A percentile compares a stretch with the other conserved stretches of the same genome.
phyloP scores from a whole-genome alignment of 768 basidiomycete genomes.

The Tylopilus rubrobrunneus region DNA sequence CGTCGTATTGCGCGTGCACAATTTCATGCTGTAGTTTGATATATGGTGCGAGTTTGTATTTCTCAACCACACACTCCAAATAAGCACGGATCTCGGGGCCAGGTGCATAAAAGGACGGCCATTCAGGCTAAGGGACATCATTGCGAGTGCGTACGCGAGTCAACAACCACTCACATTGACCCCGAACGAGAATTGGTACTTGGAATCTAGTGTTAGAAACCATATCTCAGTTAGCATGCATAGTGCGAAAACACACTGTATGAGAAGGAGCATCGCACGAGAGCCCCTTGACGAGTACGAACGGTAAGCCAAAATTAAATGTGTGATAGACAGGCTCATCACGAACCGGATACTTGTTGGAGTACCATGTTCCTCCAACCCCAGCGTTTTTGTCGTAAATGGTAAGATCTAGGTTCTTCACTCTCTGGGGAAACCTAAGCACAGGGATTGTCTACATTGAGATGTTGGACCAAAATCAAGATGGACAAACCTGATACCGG shows the following conservation, averaged over 20 bases:
- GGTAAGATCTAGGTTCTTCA: constrained; percentile 50
- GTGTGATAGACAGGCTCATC: background rate
- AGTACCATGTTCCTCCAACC: constrained; percentile 61
- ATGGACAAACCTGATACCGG: constrained; percentile 46
- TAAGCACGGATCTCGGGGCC: constrained; percentile 58
- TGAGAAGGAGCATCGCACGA: constrained; percentile 63
- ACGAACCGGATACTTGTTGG: constrained; percentile 50
- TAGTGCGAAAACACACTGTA: constrained; percentile 34
- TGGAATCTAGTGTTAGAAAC: background rate
- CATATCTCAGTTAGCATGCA: background rate
- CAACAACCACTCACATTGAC: constrained; percentile 36
- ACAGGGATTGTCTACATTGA: background rate
- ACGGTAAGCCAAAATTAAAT: background rate
- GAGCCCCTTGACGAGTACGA: constrained; percentile 39
- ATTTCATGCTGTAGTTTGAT: constrained; percentile 57
- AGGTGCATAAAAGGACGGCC: constrained; percentile 59
- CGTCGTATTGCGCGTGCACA: constrained; percentile 47
- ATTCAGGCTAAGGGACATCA: constrained; percentile 40
- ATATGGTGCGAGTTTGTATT: constrained; percentile 49
- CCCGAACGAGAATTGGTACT: constrained; percentile 62
- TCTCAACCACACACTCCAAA: constrained; percentile 50
- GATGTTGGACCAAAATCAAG: background rate
- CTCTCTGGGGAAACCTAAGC: constrained; percentile 46
- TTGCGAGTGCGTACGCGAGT: background rate
- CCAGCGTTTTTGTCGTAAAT: constrained; percentile 60